These are phyloP conservation scores for Penicillium psychrofluorescens DNA, from an alignment of 495 filamentous ascomycete genomes.

Conservation along the genomic window DNA sequence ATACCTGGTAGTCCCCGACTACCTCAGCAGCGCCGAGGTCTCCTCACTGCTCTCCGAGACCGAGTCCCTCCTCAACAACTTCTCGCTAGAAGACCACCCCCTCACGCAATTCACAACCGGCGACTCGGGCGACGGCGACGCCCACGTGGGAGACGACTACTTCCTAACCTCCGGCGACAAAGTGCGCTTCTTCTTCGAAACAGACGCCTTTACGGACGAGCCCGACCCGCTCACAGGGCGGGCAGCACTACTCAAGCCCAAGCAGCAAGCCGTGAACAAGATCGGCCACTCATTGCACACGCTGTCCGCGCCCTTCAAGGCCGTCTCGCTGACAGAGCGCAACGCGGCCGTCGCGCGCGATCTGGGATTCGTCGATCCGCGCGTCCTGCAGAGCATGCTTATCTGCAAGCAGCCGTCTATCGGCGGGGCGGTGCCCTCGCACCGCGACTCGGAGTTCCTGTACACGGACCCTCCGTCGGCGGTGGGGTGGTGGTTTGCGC, in stretches of 20 bases:
- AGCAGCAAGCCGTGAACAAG: slow-evolving; percentile 83
- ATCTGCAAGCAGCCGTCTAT: slow-evolving; percentile 98
- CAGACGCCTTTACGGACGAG: slow-evolving; percentile 43
- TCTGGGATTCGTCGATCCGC: slow-evolving; percentile 68
- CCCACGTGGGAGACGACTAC: slow-evolving; percentile 91
- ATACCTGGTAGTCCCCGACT: slow-evolving; percentile 81
- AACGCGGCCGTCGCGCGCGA: slow-evolving; percentile 61
- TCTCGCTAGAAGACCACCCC: slow-evolving; percentile 73
- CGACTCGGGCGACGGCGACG: slow-evolving; percentile 30
- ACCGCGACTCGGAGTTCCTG: slow-evolving; percentile 88
- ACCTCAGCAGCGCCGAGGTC: slow-evolving; percentile 58
- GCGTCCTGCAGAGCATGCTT: slow-evolving; percentile 86
- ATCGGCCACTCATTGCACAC: slow-evolving; percentile 88
- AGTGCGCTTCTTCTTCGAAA: slow-evolving; percentile 95
- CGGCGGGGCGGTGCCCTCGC: slow-evolving; percentile 75
- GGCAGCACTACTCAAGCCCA: slow-evolving; percentile 58
- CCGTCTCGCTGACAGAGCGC: slow-evolving; percentile 45
- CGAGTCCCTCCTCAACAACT: slow-evolving; percentile 60
- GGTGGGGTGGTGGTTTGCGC: slow-evolving; percentile 91
- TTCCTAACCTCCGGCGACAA: slow-evolving; percentile 86
- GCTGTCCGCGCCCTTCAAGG: slow-evolving; percentile 62
- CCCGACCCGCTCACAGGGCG: slow-evolving; percentile 39
- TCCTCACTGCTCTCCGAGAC: slow-evolving; percentile 66
- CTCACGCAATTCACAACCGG: slow-evolving; percentile 91
- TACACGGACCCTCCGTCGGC: slow-evolving; percentile 88